Conservation (phyloP, 345 rosid genomes). For the Tarenaya hassleriana region DNA sequence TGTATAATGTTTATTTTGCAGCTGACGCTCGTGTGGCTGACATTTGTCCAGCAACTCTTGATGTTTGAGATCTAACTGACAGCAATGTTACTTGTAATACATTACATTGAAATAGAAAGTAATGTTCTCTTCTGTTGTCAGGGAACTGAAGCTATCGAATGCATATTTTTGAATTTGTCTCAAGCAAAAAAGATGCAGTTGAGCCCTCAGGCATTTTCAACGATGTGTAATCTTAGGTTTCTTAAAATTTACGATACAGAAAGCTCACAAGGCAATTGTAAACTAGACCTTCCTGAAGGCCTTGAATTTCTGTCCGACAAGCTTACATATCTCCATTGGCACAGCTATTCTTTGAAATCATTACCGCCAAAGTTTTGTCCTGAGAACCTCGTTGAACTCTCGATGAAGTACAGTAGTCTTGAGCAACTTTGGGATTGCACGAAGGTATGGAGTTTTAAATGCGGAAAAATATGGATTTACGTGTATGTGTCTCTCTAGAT, state of each 20-base stretch:
- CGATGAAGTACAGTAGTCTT: conserved; percentile 19
- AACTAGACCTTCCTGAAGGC: conserved; percentile 13
- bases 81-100: conserved; percentile 15
- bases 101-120: neutral
- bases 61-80: conserved; percentile 26
- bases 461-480: too few relatives aligned
- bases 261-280: conserved; percentile 13
- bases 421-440: conserved; percentile 25
- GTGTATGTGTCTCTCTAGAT: neutral
- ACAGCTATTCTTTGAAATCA: conserved; percentile 22
- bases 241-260: conserved; percentile 28
- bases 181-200: conserved; percentile 19
- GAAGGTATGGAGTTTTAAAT: conserved; percentile 21
- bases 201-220: conserved; percentile 20
- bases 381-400: conserved; percentile 27
- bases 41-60: neutral
- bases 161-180: conserved; percentile 27
- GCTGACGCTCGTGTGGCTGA: neutral
- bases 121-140: conserved; percentile 5
- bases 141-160: conserved; percentile 30
- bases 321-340: conserved; percentile 32
- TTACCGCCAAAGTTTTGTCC: conserved; percentile 25
- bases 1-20: neutral
- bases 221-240: conserved; percentile 30
- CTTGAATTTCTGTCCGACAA: conserved; percentile 26